Conservation (phyloP, 2,329 filamentous ascomycete species). For the Colletotrichum lindemuthianum region DNA sequence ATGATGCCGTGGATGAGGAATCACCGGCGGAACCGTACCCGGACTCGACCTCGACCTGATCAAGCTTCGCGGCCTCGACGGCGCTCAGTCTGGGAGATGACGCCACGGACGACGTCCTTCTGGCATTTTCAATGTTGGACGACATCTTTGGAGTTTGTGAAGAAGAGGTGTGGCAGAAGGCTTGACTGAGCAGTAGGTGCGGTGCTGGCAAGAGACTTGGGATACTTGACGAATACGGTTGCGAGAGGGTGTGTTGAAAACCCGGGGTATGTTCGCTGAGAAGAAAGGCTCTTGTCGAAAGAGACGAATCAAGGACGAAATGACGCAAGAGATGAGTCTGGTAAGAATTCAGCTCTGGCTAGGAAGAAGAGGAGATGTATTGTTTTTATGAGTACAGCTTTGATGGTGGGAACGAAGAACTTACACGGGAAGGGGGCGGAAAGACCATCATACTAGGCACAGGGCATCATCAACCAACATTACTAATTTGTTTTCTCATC, state of each 20-base stretch:
- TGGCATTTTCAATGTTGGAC: conserved; percentile 41
- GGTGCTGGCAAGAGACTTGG: conserved; percentile 1
- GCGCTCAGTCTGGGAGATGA: conserved; percentile 48
- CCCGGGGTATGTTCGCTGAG: conserved; percentile 29
- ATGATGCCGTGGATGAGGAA: conserved; percentile 57
- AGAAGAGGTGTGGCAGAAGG: conserved; percentile 22
- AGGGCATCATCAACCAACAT: conserved; percentile 36
- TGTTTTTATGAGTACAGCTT: conserved; percentile 33
- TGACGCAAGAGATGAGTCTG: conserved; percentile 35
- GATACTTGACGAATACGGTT: conserved; percentile 19
- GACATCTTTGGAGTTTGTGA: conserved; percentile 50
- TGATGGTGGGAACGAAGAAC: conserved; percentile 12
- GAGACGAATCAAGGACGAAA: conserved; percentile 19
- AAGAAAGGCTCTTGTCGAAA: conserved; percentile 20
- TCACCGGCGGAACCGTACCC: conserved; percentile 75
- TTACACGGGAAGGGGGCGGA: conserved; percentile 35
- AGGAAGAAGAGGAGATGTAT: conserved; percentile 7
- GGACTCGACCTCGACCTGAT: conserved; percentile 71
- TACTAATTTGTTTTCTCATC: conserved; percentile 35
- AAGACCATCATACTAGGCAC: conserved; percentile 27
- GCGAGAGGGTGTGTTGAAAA: conserved; percentile 29
- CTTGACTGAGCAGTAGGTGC: conserved; percentile 15
- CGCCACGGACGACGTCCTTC: conserved; percentile 52
- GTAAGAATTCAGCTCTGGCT: conserved; percentile 13
- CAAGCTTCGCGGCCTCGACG: conserved; percentile 53